phyloP scores from a whole-genome alignment of 441 rosid genomes.

The Erodium texanum region DNA sequence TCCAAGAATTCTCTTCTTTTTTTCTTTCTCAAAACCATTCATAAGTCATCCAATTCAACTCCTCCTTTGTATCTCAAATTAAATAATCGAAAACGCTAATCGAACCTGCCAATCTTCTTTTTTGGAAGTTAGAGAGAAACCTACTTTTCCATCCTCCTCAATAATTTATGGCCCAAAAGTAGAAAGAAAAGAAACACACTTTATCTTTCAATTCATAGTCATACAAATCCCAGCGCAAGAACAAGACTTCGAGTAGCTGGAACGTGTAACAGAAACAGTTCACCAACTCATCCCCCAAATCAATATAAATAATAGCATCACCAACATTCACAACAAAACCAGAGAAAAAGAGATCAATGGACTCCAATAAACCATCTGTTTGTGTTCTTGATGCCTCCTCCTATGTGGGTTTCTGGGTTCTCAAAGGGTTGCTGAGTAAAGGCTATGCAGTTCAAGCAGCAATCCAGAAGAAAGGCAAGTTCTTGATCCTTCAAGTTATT shows the following conservation, averaged over 20 bases:
- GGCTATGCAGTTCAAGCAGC: conserved; percentile 75
- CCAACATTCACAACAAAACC: not conserved
- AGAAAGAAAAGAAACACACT: too few relatives aligned
- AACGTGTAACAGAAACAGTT: conserved; percentile 46
- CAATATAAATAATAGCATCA: not conserved
- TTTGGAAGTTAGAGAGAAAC: too few relatives aligned
- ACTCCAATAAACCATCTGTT: conserved; percentile 23
- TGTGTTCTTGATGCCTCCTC: conserved; percentile 83
- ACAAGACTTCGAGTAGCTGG: conserved; percentile 31
- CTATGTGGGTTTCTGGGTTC: conserved; percentile 75
- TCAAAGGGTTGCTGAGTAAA: conserved; percentile 45
- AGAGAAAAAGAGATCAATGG: not conserved
- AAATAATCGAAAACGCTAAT: too few relatives aligned
- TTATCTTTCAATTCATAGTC: too few relatives aligned
- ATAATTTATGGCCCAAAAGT: too few relatives aligned
- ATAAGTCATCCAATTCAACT: too few relatives aligned
- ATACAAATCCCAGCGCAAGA: too few relatives aligned
- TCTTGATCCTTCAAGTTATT: not conserved
- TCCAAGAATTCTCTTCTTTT: too few relatives aligned
- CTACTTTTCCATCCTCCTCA: too few relatives aligned
- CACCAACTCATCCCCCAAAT: conserved; percentile 51
- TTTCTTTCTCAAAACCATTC: too few relatives aligned
- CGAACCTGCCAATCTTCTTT: too few relatives aligned
- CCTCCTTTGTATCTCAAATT: too few relatives aligned
- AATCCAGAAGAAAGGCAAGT: conserved; percentile 46